Evolutionary conservation across 495 filamentous ascomycete species (phyloP), one percentile per base, ranked within the genome.

Genomic region (Tirmania nivea): DNA sequence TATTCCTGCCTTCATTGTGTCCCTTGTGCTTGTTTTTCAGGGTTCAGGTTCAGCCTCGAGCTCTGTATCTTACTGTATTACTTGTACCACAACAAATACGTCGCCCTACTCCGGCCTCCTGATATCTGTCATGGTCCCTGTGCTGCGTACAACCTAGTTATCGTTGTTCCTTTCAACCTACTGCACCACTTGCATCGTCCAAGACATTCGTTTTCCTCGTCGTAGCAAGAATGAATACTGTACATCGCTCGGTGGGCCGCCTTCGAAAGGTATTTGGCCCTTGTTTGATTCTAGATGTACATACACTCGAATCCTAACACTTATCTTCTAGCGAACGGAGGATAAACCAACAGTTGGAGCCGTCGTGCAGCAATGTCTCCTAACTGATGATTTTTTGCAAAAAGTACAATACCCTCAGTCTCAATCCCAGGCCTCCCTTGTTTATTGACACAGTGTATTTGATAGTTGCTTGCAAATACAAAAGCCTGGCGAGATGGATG

Each of bases 401-500:
- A 45, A 45, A 4, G 39, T 45, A 45, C 25, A 31, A 7, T 7
- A 5, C 25, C 2, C 25, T 31, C 25, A 1, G 1, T 31, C 25
- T 31, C 25, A 31, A 31, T 31, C 25, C 25, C 25, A 1, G 25
- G 7, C 25, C 25, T 7, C 2, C 25, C 25, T 31, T 31, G 25
- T 31, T 31, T 31, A 7, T 31, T 31, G 2, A 31, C 25, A 31
- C 25, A 4, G 39, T 19, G 39, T 14, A 4, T 19, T 14, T 45
- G 39, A 45, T 14, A 93, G 88, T 78, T 96, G 57, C 76, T 90
- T 56, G 83, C 88, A 54, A 79, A 81, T 54, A 78, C 80, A 48
- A 84, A 78, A 67, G 69, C 77, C 57, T 95, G 85, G 86, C 79
- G 81, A 60, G 85, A 93, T 64, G 76, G 81, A 5, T 96, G 89